phyloP scores from a whole-genome alignment of 108 stramenopile genomes.

The Pseudonitzschia pungens region DNA sequence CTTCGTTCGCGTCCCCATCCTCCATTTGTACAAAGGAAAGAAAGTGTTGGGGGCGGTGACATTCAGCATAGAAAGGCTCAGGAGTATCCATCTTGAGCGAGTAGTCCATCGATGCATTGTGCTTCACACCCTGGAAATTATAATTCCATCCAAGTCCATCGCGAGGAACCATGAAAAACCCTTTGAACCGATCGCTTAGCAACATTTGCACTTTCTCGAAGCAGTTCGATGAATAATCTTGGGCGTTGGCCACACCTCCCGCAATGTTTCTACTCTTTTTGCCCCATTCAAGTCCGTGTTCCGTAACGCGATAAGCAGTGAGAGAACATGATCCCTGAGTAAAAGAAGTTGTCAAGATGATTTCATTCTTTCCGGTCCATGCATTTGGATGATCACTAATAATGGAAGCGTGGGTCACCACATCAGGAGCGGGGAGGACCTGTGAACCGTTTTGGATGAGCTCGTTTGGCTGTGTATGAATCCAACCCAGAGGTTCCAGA shows the following conservation, averaged over 20 bases:
- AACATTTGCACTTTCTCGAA: constrained; percentile 99
- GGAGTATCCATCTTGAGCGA: constrained; percentile 87
- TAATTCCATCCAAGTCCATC: constrained; percentile 97
- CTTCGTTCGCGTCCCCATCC: constrained; percentile 78
- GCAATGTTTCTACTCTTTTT: constrained; percentile 89
- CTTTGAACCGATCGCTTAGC: constrained; percentile 95
- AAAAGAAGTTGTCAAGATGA: constrained; percentile 95
- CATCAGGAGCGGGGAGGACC: constrained; percentile 91
- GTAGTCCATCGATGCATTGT: constrained; percentile 91
- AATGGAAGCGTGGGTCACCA: constrained; percentile 87
- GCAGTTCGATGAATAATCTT: constrained; percentile 91
- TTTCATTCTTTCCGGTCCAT: constrained; percentile 93
- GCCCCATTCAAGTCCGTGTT: constrained; percentile 94
- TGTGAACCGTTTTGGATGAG: constrained; percentile 91
- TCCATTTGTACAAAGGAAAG: constrained; percentile 97
- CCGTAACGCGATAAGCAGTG: constrained; percentile 95
- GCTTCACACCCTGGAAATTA: constrained; percentile 99
- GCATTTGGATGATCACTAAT: constrained; percentile 79
- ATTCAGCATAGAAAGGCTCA: constrained; percentile 93
- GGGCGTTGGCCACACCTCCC: constrained; percentile 86
- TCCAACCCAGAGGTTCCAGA: constrained; percentile 97
- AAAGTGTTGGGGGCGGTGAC: constrained; percentile 97
- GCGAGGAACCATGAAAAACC: constrained; percentile 97
- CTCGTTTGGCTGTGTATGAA: constrained; percentile 99
- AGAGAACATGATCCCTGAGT: constrained; percentile 98